Evolutionary conservation across 2,329 filamentous ascomycete species (phyloP), one percentile per base, ranked within the genome.

Genomic region (Fusarium chlamydosporum): DNA sequence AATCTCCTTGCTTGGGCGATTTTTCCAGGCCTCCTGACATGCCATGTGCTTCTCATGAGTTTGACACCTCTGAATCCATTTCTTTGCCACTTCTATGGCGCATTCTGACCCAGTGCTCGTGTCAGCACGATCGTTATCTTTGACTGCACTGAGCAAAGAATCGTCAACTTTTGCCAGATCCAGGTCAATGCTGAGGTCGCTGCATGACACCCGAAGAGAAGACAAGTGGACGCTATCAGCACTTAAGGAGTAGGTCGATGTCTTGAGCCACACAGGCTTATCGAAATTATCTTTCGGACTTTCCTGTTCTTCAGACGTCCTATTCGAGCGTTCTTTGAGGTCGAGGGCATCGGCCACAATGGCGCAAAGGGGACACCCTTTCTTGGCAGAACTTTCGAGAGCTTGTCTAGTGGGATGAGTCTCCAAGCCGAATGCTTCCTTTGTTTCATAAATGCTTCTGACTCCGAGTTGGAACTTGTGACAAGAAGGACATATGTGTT

Each of bases 401-500:
- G 29, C 1, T 20, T 8, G 1, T 18, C 18, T 20, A 4, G 1
- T 20, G n/a, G 7, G 2, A 6, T 8, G 5, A 7, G 20, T 0
- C 18, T 38, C 37, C 11, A 38, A 2, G n/a, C 6, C 11, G 6
- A 38, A 20, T 7, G 6, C 12, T 12, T 7, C 6, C 12, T 41
- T 20, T 10, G 4, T 10, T 16, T 41, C 20, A 15, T 6, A 41
- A 13, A 41, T 9, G 13, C 7, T 13, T 41, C 20, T 41, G 20
- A 3, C 13, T 16, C 4, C 4, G 4, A 0, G 8, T 10, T 41
- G 38, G 0, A 41, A 41, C 1, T 16, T 4, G 7, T 41, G 38
- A 4, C 38, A 41, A 2, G 38, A 41, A 6, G 38, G 8, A 2
- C 38, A 41, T 2, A 26, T 9, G 13, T 26, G 38, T 41, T 4